Percentiles rank a stretch among this genome's conserved stretches.
These are phyloP conservation scores for Nicotiana noctiflora DNA, from an alignment of 257 asterid species.

Conservation along the genomic window DNA sequence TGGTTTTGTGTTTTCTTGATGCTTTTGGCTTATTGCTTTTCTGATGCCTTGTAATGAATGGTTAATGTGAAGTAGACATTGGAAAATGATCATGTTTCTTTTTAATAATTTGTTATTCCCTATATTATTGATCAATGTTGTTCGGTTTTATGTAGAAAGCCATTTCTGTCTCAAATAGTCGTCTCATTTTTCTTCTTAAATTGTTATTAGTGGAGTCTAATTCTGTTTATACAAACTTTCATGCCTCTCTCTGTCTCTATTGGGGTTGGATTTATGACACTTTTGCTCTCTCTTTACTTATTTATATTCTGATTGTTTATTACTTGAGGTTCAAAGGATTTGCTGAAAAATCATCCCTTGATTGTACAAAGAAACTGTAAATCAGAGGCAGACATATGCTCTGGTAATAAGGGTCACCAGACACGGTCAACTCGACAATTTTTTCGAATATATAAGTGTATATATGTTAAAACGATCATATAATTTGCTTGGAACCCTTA, in stretches of 20 bases:
- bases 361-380: background rate
- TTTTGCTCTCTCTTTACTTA: too few species aligned
- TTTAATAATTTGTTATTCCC: too few species aligned
- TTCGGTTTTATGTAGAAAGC: too few species aligned
- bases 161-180: background rate
- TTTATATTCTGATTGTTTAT: background rate
- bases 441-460: too few species aligned
- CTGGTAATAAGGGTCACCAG: too few species aligned
- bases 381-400: too few species aligned
- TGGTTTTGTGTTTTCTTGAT: background rate
- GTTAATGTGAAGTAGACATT: background rate
- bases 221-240: background rate
- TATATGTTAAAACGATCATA: too few species aligned
- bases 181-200: too few species aligned
- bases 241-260: background rate
- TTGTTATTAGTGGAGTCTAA: background rate
- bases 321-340: background rate
- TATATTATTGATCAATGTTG: too few species aligned
- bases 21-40: background rate
- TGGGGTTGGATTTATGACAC: background rate
- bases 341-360: background rate
- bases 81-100: background rate
- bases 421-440: too few species aligned
- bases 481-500: too few species aligned
- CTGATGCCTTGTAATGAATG: background rate